Base-by-base conservation (phyloP, 2,329 filamentous ascomycete genomes). In the Fusarium pseudonygamai region DNA sequence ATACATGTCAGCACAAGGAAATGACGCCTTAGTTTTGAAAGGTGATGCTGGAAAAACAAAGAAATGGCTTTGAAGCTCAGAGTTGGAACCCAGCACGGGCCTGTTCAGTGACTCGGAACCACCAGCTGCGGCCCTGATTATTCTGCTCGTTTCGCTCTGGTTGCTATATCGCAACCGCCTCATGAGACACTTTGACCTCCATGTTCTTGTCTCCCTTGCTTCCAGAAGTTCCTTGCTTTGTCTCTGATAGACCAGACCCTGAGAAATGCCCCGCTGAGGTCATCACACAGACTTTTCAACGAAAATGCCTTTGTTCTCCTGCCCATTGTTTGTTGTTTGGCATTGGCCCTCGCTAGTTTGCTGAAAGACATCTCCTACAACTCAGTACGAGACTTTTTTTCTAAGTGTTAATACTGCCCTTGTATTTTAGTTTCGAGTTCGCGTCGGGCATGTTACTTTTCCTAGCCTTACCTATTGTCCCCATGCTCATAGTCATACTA, bases 341-440 rank as follows among this genome's bases (percentile, higher is more conserved):
- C 42, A 59, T 36, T 32, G 16, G n/a, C 36, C 22, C 52, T 59
- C 11, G 49, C 32, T n/a, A 55, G 50, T 40, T 40, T 42, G 36
- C 24, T 30, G 36, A 40, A 42, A 55, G 50, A n/a, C 47, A 63
- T 71, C 61, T 60, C 67, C 56, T 70, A 68, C 67, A 72, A 74
- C 62, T 50, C 45, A 43, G n/a, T 39, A 15, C 39, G 22, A 45
- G 49, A 10, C 42, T 56, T 40, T 60, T 69, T 49, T 32, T 37
- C 9, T 37, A 50, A 43, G 16, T 39, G 18, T 59, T 69, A 42
- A 55, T 57, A 59, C 40, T 55, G 43, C 34, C 61, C 64, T 69
- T 64, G 65, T 49, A 59, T 68, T 74, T 68, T 74, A 72, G 64
- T 42, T 64, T 60, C 63, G 65, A 73, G 60, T 74, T 63, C 42